phyloP scores from a whole-genome alignment of 164 flowering plant species.

The Euptelea pleiosperma region DNA sequence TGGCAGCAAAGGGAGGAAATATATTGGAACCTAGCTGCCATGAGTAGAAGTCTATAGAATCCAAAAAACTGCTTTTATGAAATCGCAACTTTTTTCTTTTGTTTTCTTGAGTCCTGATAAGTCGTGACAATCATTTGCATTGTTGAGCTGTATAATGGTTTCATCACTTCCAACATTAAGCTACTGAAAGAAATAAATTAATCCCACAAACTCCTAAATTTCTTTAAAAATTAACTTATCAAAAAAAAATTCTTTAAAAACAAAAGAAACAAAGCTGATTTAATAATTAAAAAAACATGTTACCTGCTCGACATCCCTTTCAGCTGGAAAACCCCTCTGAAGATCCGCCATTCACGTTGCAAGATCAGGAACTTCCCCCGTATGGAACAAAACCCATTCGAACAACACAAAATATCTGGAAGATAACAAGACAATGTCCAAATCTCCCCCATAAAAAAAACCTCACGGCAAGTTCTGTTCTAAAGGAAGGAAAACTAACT shows the following conservation, averaged over 20 bases:
- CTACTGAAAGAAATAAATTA: not conserved
- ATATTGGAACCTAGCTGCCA: too few species aligned
- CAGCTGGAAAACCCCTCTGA: slow-evolving; percentile 47
- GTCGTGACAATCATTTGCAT: too few species aligned
- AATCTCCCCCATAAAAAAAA: slow-evolving; percentile 30
- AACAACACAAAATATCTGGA: slow-evolving; percentile 19
- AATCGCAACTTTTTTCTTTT: too few species aligned
- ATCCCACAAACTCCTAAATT: not conserved
- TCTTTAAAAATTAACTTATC: not conserved
- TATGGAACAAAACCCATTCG: slow-evolving; percentile 46
- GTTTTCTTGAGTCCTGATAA: too few species aligned
- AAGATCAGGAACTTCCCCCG: slow-evolving; percentile 26
- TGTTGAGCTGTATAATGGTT: too few species aligned
- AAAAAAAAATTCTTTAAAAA: too few species aligned
- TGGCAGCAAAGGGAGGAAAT: too few species aligned
- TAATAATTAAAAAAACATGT: slow-evolving; percentile 1
- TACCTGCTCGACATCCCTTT: slow-evolving; percentile 82
- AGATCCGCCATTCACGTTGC: slow-evolving; percentile 74
- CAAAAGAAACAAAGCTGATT: too few species aligned
- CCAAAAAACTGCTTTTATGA: too few species aligned
- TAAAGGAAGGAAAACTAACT: slow-evolving; percentile 3
- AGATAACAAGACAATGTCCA: slow-evolving; percentile 1
- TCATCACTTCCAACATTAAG: too few species aligned
- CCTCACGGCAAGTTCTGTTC: slow-evolving; percentile 15
- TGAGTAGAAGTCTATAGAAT: too few species aligned